Evolutionary conservation across 1,139 yeast species (phyloP).

Genomic region (Kodamaea anthophila): DNA sequence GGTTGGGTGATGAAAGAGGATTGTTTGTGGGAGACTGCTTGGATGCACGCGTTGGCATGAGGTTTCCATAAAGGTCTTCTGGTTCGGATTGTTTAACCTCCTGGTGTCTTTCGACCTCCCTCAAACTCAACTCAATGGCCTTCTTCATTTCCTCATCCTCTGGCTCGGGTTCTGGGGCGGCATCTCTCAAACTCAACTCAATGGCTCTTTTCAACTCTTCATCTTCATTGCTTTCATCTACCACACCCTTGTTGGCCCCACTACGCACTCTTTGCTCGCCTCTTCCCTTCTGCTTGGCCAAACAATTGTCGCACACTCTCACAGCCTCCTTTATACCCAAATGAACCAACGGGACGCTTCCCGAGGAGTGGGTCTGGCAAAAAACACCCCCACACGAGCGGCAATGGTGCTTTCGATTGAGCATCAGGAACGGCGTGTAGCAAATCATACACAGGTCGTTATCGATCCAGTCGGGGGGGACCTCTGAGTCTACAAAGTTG

Average conservation of each 20-base stretch:
- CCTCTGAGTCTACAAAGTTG: slow-evolving; percentile 74
- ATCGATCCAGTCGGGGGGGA: slow-evolving; percentile 98
- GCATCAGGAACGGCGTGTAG: slow-evolving; percentile 68
- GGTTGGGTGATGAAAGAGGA: slow-evolving; percentile 5
- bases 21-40: slow-evolving; percentile 1
- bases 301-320: slow-evolving; percentile 90
- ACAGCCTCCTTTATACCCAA: slow-evolving; percentile 86
- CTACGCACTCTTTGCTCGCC: slow-evolving; percentile 2
- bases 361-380: slow-evolving; percentile 76
- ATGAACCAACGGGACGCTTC: slow-evolving; percentile 65
- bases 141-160: slow-evolving; percentile 89
- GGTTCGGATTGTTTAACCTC: slow-evolving; percentile 22
- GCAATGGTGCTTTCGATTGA: slow-evolving; percentile 93
- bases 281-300: slow-evolving; percentile 40
- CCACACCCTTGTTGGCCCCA: slow-evolving; percentile 2
- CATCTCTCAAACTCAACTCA: slow-evolving; percentile 66
- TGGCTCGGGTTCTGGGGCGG: slow-evolving; percentile 9
- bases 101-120: slow-evolving; percentile 68
- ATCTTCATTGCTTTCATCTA: slow-evolving; percentile 50
- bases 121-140: slow-evolving; percentile 90
- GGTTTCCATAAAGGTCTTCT: slow-evolving; percentile 28
- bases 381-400: slow-evolving; percentile 96
- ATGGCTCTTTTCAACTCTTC: slow-evolving; percentile 76
- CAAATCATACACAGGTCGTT: slow-evolving; percentile 95
- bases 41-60: slow-evolving; percentile 10